Evolutionary conservation across 768 basidiomycete species (phyloP).

Genomic region (Russula compacta): DNA sequence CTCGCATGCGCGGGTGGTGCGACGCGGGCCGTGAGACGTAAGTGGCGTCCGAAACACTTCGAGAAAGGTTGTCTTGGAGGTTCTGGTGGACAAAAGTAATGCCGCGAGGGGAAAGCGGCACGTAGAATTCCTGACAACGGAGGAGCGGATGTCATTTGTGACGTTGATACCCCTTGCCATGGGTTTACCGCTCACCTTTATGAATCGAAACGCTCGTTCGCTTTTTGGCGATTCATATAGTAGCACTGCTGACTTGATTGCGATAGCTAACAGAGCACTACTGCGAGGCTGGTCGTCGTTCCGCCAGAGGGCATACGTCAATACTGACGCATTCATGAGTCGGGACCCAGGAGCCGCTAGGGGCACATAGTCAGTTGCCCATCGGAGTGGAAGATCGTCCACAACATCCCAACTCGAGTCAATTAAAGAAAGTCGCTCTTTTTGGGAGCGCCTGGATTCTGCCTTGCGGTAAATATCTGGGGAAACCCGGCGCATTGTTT

Average conservation of each 20-base stretch:
- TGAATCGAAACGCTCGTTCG: constrained; percentile 73
- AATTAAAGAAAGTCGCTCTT: background rate
- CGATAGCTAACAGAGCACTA: constrained; percentile 57
- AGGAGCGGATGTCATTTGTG: no score
- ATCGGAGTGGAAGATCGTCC: constrained; percentile 63
- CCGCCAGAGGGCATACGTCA: constrained; percentile 61
- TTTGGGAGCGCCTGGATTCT: background rate
- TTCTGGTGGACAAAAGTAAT: constrained; percentile 64
- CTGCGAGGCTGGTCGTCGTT: constrained; percentile 44
- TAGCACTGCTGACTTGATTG: constrained; percentile 62
- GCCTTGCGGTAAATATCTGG: background rate
- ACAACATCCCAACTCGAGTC: constrained; percentile 50
- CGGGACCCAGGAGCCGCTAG: constrained; percentile 63
- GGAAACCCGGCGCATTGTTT: background rate
- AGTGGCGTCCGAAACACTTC: constrained; percentile 35
- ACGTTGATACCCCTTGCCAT: background rate
- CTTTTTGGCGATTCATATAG: constrained; percentile 77
- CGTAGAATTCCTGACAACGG: constrained; percentile 65
- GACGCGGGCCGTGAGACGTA: constrained; percentile 21
- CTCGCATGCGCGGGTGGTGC: constrained; percentile 15
- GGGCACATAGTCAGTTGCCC: constrained; percentile 83
- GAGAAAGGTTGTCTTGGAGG: constrained; percentile 40
- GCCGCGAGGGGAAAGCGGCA: constrained; percentile 56
- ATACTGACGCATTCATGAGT: constrained; percentile 45
- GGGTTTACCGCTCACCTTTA: constrained; percentile 44